Conservation (phyloP, 768 basidiomycete genomes). For the Calocybe gangraenosa region DNA sequence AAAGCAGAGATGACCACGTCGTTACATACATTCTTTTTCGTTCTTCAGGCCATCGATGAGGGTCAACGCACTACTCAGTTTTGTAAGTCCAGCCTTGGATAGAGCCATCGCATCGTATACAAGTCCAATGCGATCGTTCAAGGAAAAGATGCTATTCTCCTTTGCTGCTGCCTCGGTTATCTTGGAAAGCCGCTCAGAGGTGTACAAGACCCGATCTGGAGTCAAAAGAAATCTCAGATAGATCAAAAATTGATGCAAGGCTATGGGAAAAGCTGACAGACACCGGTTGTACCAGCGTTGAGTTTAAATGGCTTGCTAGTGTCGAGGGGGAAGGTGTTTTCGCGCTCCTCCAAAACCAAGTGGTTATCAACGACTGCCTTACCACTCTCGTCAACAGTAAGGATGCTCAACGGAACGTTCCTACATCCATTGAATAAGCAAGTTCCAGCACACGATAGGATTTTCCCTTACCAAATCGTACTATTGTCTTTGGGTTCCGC, state of each 20-base stretch:
- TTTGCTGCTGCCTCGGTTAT: constrained; percentile 81
- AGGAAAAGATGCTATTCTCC: constrained; percentile 48
- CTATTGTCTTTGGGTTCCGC: constrained; percentile 79
- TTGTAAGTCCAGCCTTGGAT: constrained; percentile 73
- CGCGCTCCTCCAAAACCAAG: constrained; percentile 63
- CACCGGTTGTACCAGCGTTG: constrained; percentile 84
- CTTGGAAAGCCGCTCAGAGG: constrained; percentile 68
- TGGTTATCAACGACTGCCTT: constrained; percentile 55
- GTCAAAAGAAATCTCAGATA: constrained; percentile 4
- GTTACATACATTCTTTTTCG: constrained; percentile 71
- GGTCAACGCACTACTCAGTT: constrained; percentile 72
- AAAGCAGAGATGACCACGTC: background rate
- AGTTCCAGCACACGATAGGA: background rate
- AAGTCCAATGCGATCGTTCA: constrained; percentile 88
- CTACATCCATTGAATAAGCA: constrained; percentile 29
- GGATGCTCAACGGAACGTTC: constrained; percentile 76
- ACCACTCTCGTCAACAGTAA: constrained; percentile 58
- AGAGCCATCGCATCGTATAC: constrained; percentile 80
- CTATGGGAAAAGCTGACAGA: constrained; percentile 61
- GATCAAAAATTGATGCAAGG: background rate
- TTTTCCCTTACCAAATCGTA: constrained; percentile 65
- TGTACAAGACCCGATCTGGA: constrained; percentile 82
- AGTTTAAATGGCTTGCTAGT: constrained; percentile 81
- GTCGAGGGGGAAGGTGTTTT: constrained; percentile 67
- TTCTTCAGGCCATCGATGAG: constrained; percentile 63